Conservation (phyloP, 768 basidiomycete genomes). For the Auricularia heimuer region DNA sequence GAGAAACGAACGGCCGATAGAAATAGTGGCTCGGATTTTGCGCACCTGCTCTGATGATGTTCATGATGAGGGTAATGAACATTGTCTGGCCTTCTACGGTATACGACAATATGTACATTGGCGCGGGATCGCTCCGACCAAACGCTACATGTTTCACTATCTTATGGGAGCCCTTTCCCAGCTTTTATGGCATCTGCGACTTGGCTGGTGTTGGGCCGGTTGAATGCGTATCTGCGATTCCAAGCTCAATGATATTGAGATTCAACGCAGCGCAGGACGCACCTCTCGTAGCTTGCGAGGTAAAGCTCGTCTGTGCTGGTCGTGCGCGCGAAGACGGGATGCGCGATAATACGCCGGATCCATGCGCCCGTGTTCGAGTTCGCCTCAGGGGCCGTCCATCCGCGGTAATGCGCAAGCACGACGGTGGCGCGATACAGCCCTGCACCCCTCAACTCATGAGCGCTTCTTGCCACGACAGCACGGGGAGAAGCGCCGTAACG, state of each 20-base stretch:
- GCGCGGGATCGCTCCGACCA: too few relatives aligned
- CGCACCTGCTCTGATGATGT: too few relatives aligned
- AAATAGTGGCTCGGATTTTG: too few relatives aligned
- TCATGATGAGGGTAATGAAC: too few relatives aligned
- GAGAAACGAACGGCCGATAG: too few relatives aligned
- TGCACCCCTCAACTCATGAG: constrained; percentile 17
- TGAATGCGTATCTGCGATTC: constrained; percentile 54
- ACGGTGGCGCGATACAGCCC: constrained; percentile 61
- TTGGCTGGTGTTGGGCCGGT: constrained; percentile 67
- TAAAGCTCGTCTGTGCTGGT: constrained; percentile 61
- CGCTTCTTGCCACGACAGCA: constrained; percentile 6
- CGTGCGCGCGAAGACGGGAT: constrained; percentile 56
- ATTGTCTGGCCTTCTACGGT: too few relatives aligned
- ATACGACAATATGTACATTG: too few relatives aligned
- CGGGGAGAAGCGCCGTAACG: constrained; percentile 17
- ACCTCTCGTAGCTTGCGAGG: constrained; percentile 65
- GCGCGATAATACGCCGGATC: constrained; percentile 41
- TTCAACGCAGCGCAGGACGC: constrained; percentile 7
- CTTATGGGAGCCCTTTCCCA: constrained; percentile 51
- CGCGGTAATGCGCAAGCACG: constrained; percentile 58
- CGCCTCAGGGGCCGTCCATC: constrained; percentile 38
- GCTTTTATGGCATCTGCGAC: constrained; percentile 68
- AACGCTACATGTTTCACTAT: too few relatives aligned
- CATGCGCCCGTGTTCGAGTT: constrained; percentile 38
- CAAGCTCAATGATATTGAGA: too few relatives aligned